Percentiles rank a stretch among this genome's conserved stretches.
Evolutionary conservation across 169 alveolate genomes (phyloP).

Genomic region (Plasmodium falciparum): DNA sequence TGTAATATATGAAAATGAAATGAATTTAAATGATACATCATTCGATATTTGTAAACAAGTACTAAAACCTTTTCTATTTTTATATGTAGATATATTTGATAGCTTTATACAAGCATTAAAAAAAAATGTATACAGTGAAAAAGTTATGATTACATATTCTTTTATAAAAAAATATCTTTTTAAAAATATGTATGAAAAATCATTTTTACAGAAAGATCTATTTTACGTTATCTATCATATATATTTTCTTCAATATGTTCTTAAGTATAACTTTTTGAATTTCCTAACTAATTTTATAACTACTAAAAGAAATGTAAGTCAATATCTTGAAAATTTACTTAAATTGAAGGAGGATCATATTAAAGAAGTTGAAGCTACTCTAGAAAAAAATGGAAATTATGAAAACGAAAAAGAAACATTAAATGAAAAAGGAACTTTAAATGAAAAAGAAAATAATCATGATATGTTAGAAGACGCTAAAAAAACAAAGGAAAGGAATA

Average conservation of each 20-base stretch:
- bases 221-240: constrained; percentile 67
- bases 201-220: constrained; percentile 58
- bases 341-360: constrained; percentile 19
- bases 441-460: not conserved
- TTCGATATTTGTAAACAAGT: constrained; percentile 37
- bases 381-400: no score
- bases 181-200: constrained; percentile 54
- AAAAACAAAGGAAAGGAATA: not conserved
- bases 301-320: constrained; percentile 50
- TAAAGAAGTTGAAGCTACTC: no score
- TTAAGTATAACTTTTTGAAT: constrained; percentile 41
- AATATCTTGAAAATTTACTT: constrained; percentile 26
- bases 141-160: constrained; percentile 25
- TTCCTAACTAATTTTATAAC: constrained; percentile 11
- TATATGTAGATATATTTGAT: constrained; percentile 54
- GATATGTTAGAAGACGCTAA: not conserved
- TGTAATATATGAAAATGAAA: constrained; percentile 61
- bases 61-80: constrained; percentile 59
- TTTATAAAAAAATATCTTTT: constrained; percentile 72
- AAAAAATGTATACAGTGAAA: constrained; percentile 30
- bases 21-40: constrained; percentile 65
- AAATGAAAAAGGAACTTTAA: not conserved
- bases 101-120: constrained; percentile 25
- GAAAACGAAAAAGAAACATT: no score
- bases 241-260: constrained; percentile 41